phyloP scores from a whole-genome alignment of 176 grass and related monocot species.

The Ensete ventricosum region DNA sequence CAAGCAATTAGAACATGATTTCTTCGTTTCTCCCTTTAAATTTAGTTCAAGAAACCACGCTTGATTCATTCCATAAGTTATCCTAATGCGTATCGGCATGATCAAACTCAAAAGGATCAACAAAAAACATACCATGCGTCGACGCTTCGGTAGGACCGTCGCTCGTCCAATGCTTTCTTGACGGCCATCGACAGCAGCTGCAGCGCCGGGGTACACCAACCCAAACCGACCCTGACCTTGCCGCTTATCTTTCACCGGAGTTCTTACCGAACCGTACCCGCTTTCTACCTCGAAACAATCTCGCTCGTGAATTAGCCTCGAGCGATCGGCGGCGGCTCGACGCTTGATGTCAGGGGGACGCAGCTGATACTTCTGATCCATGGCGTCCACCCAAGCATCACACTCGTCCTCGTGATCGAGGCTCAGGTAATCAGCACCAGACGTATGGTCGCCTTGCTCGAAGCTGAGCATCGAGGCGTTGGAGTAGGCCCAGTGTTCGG shows the following conservation, averaged over 20 bases:
- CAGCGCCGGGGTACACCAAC: constrained; percentile 24
- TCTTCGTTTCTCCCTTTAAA: too few species aligned
- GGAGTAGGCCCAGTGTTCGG: constrained; percentile 38
- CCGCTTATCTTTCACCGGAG: background rate
- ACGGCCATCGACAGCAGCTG: constrained; percentile 16
- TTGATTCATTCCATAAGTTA: too few species aligned
- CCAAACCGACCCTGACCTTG: constrained; percentile 24
- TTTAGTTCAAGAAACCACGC: too few species aligned
- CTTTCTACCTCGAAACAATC: constrained; percentile 5
- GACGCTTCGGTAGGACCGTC: constrained; percentile 38
- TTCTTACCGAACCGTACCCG: background rate
- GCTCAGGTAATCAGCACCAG: too few species aligned
- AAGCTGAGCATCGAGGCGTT: constrained; percentile 88
- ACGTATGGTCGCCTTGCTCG: constrained; percentile 28
- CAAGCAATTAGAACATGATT: too few species aligned
- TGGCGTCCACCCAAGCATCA: constrained; percentile 51
- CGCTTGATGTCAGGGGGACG: background rate
- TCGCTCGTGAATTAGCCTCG: background rate
- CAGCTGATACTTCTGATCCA: constrained; percentile 20
- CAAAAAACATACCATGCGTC: constrained; percentile 20
- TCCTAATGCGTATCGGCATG: too few species aligned
- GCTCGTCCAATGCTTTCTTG: constrained; percentile 35
- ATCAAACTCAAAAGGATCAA: too few species aligned
- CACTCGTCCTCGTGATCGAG: constrained; percentile 39
- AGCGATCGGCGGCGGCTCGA: background rate